Evolutionary conservation across 1,139 yeast species (phyloP), one percentile per base, ranked within the genome.

Genomic region (Suhomyces panamericanus): DNA sequence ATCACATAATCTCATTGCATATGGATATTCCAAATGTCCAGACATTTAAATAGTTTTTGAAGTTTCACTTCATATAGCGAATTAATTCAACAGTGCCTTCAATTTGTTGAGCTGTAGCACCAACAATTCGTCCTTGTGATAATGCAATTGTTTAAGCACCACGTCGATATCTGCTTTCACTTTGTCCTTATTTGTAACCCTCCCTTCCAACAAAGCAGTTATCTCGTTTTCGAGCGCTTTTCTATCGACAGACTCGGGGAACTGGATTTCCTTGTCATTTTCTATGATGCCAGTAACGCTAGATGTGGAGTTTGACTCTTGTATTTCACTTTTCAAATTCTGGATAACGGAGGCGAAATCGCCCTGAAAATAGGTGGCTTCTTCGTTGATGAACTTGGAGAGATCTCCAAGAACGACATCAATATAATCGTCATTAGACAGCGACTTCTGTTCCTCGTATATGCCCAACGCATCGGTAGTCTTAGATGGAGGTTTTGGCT

Each of bases 281-380:
- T 51, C 55, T 2, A 44, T 38, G 2, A 63, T 47, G 0, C 60
- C 66, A 10, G 47, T 43, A 3, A 64, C 50, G 39, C 71, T 66
- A 6, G 68, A 54, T n/a, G 45, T 39, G 9, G 56, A 60, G 15
- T 55, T 63, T 3, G 49, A 40, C 15, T 55, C 63, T 41, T 38
- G 51, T 1, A 38, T 49, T 12, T 46, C 52, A 37, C 42, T 50
- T 17, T 55, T 58, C 17, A 70, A 38, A 15, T 47, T 51, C 10
- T 52, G 49, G 4, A 70, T 50, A 3, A 69, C 70, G 6, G 54
- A 44, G 7, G 56, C 58, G 48, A 73, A 73, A n/a, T 58, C 57
- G 17, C 60, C 59, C 22, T 59, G 60, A 47, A 66, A 73, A 22
- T 52, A 51, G 2, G 50, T 49, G 0, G 61, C 60, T 1, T 41